These are phyloP conservation scores for Skeletonema grethae DNA, from an alignment of 108 stramenopile species.

Conservation along the genomic window DNA sequence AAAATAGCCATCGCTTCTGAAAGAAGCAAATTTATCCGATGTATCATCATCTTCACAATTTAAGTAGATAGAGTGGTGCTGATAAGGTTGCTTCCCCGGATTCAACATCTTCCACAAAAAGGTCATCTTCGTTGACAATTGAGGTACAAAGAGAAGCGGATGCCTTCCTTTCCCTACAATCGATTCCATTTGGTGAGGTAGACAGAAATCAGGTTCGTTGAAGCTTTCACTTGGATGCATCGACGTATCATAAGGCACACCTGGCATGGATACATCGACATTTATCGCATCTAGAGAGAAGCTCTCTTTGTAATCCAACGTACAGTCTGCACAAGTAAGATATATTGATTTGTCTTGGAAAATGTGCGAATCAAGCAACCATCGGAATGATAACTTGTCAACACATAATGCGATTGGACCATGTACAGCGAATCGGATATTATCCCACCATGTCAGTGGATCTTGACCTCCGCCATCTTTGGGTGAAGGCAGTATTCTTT, in stretches of 20 bases:
- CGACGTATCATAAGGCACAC: constrained; percentile 51
- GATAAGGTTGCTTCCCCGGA: neutral
- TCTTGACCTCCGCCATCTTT: neutral
- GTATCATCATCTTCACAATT: neutral
- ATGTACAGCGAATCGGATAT: constrained; percentile 52
- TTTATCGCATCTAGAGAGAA: constrained; percentile 35
- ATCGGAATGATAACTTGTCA: constrained; percentile 34
- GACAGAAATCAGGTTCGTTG: constrained; percentile 3
- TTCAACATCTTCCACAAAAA: constrained; percentile 44
- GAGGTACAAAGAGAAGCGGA: constrained; percentile 45
- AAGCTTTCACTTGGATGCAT: constrained; percentile 33
- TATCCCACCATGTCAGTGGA: constrained; percentile 59
- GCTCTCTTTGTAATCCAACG: constrained; percentile 17
- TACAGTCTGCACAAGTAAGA: constrained; percentile 24
- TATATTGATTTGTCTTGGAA: constrained; percentile 36
- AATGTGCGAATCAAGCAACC: constrained; percentile 47
- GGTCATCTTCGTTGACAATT: constrained; percentile 21
- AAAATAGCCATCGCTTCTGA: constrained; percentile 48
- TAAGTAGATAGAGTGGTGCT: constrained; percentile 44
- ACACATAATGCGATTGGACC: constrained; percentile 30
- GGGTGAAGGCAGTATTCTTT: constrained; percentile 48
- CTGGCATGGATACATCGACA: constrained; percentile 45
- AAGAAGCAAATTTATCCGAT: constrained; percentile 43
- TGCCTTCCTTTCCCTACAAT: constrained; percentile 24
- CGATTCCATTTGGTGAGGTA: constrained; percentile 34